phyloP scores from a whole-genome alignment of 2,329 filamentous ascomycete species.

The Fusarium sp. region DNA sequence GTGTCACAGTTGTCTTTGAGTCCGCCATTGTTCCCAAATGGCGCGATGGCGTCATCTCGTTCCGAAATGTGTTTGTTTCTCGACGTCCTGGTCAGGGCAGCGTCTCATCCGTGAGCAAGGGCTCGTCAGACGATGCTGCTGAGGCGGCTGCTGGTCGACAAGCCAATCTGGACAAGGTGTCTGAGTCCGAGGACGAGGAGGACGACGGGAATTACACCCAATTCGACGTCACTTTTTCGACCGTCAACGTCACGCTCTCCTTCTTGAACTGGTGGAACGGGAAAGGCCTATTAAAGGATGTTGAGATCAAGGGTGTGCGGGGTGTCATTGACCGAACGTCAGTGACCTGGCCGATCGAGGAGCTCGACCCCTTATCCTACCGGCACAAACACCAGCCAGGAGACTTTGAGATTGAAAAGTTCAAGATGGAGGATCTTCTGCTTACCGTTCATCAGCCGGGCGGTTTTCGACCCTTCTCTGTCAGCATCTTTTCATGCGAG shows the following conservation, averaged over 20 bases:
- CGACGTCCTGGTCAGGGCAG: conserved; percentile 83
- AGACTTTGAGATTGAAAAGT: conserved; percentile 96
- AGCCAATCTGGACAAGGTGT: conserved; percentile 48
- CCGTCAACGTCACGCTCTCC: conserved; percentile 94
- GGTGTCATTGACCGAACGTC: conserved; percentile 92
- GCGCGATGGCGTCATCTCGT: conserved; percentile 94
- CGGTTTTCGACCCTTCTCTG: conserved; percentile 91
- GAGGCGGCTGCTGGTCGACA: conserved; percentile 81
- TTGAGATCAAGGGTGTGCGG: conserved; percentile 92
- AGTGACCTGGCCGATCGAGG: conserved; percentile 73
- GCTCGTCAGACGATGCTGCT: conserved; percentile 87
- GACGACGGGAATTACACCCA: conserved; percentile 98
- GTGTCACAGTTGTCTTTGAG: conserved; percentile 94
- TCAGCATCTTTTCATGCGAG: conserved; percentile 96
- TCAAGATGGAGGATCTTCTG: conserved; percentile 94
- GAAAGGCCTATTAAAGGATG: conserved; percentile 89
- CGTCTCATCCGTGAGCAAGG: conserved; percentile 87
- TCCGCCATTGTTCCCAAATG: conserved; percentile 97
- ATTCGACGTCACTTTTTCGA: conserved; percentile 94
- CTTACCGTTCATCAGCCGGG: conserved; percentile 92
- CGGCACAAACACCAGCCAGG: conserved; percentile 89
- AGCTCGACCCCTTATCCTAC: conserved; percentile 85
- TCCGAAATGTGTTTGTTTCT: conserved; percentile 96
- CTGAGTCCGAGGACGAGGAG: conserved; percentile 49
- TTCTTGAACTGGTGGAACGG: conserved; percentile 99